Evolutionary conservation across 2,329 filamentous ascomycete genomes (phyloP).

Genomic region (Paracoccidioides brasiliensis): DNA sequence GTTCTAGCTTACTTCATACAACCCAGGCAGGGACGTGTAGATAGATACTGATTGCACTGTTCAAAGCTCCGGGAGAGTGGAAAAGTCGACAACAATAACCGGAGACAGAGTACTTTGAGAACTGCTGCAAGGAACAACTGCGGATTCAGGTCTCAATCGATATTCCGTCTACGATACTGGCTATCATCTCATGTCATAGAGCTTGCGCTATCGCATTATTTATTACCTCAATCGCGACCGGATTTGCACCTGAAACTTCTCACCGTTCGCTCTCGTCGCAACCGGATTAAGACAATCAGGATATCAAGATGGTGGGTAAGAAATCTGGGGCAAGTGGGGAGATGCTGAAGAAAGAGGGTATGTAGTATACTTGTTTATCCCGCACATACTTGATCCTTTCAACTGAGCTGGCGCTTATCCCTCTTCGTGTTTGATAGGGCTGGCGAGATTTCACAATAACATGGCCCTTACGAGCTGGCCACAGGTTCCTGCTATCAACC

Average conservation of each 20-base stretch:
- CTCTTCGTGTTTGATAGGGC: slow-evolving; percentile 42
- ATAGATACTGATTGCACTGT: too few species aligned
- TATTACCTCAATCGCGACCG: not conserved
- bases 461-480: slow-evolving; percentile 95
- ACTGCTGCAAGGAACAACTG: too few species aligned
- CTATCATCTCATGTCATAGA: not conserved
- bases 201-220: not conserved
- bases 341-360: slow-evolving; percentile 47
- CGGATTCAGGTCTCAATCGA: not conserved
- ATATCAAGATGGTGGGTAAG: slow-evolving; percentile 48
- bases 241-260: not conserved
- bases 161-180: not conserved
- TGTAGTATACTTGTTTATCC: slow-evolving; percentile 7
- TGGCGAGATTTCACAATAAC: slow-evolving; percentile 95
- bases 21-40: too few species aligned
- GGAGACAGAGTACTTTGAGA: too few species aligned
- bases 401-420: slow-evolving; percentile 3
- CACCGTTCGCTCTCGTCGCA: too few species aligned
- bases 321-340: slow-evolving; percentile 42
- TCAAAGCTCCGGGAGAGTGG: too few species aligned
- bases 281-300: not conserved
- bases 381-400: not conserved
- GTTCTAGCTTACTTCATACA: too few species aligned
- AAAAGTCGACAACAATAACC: too few species aligned
- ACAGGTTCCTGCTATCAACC: slow-evolving; percentile 84